Conservation (phyloP, 2,329 filamentous ascomycete species). For the Colletotrichum nymphaeae region DNA sequence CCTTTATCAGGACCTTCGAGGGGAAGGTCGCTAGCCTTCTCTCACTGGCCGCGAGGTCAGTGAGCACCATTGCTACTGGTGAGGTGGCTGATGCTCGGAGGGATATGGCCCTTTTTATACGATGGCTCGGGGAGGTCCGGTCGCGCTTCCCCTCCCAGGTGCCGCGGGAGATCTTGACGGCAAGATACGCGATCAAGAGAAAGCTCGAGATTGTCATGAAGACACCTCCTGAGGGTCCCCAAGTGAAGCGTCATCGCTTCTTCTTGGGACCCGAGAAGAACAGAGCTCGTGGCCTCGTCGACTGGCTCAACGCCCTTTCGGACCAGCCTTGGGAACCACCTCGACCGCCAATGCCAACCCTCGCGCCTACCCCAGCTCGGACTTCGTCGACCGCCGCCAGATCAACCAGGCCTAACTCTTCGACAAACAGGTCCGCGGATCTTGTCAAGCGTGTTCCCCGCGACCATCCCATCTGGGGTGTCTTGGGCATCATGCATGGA, state of each 20-base stretch:
- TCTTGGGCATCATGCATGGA: constrained; percentile 45
- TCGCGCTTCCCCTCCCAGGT: neutral
- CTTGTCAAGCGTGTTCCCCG: neutral
- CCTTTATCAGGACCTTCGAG: neutral
- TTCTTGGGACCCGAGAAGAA: neutral
- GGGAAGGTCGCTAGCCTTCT: neutral
- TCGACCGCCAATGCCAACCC: neutral
- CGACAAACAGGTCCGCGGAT: neutral
- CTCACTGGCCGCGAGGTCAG: neutral
- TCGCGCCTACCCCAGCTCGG: neutral
- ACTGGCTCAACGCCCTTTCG: neutral
- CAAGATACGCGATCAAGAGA: neutral
- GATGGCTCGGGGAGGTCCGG: neutral
- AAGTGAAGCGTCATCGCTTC: neutral
- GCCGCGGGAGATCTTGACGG: neutral
- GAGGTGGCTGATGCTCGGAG: too few relatives aligned
- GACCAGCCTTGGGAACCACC: neutral
- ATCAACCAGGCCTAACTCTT: neutral
- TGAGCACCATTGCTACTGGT: neutral
- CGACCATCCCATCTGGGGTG: constrained; percentile 45
- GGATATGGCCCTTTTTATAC: too few relatives aligned
- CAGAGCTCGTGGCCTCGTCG: neutral
- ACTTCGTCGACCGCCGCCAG: neutral
- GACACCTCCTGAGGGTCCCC: neutral
- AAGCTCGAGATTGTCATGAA: neutral